Evolutionary conservation across 805 yeast species (phyloP).

Genomic region (Starmerella khaoyaiensis): DNA sequence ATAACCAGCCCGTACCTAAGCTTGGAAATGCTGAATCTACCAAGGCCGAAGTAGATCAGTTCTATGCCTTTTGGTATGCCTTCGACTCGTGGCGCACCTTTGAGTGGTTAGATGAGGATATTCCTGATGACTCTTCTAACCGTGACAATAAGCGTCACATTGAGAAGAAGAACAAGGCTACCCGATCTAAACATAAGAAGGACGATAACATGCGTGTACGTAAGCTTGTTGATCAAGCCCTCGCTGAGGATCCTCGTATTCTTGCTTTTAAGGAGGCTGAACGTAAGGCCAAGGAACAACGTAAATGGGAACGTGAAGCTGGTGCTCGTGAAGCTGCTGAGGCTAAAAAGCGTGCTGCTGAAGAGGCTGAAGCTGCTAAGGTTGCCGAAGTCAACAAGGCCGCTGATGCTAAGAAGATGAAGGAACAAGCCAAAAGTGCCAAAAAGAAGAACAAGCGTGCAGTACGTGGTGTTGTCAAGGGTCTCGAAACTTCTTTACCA

Average conservation of each 20-base stretch:
- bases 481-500: slow-evolving; percentile 50
- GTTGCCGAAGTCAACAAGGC: slow-evolving; percentile 58
- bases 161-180: slow-evolving; percentile 92
- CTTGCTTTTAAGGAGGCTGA: slow-evolving; percentile 85
- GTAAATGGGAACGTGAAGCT: slow-evolving; percentile 97
- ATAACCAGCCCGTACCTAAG: slow-evolving; percentile 73
- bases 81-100: slow-evolving; percentile 97
- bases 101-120: slow-evolving; percentile 97
- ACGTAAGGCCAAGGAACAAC: slow-evolving; percentile 84
- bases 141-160: slow-evolving; percentile 98
- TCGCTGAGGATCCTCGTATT: slow-evolving; percentile 88
- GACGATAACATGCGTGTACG: slow-evolving; percentile 87
- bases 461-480: slow-evolving; percentile 72
- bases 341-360: slow-evolving; percentile 79
- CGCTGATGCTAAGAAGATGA: slow-evolving; percentile 64
- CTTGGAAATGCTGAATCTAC: slow-evolving; percentile 58
- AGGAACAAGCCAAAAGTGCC: slow-evolving; percentile 77
- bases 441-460: slow-evolving; percentile 95
- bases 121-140: slow-evolving; percentile 97
- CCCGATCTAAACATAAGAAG: slow-evolving; percentile 93
- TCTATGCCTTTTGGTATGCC: slow-evolving; percentile 85
- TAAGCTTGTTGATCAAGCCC: slow-evolving; percentile 77
- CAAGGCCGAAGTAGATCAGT: slow-evolving; percentile 70
- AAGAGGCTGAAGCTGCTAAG: slow-evolving; percentile 62
- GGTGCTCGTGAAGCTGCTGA: slow-evolving; percentile 96